Base-by-base conservation (phyloP, 371 early-diverging fungal genomes). In the Rozella allomycis region DNA sequence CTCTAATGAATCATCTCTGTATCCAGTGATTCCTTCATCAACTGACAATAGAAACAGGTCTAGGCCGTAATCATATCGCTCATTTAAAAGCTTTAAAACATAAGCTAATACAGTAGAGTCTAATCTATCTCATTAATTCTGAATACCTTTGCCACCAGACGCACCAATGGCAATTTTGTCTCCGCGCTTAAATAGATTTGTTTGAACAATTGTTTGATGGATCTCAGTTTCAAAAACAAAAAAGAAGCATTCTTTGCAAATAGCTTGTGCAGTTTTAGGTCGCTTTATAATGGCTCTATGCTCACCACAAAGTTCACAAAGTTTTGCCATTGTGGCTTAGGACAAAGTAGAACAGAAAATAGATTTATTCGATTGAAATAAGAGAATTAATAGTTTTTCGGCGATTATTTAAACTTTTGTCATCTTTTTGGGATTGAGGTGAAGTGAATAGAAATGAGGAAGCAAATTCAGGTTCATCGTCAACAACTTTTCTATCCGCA, bases 21-120 rank as follows among this genome's bases (percentile, higher is more conserved):
- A 98, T 22, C 97, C 97, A 6, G 80, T 70, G 40, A 98, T 98
- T 17, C 99, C 99, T 60, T 98, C 99, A 59, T 98, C 99, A n/a
- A 97, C 74, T 13, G 91, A 87, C 8, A 98, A 56, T 18, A 98
- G 55, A 26, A 70, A 78, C 23, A 98, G 53, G 31, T 93, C 79
- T 8, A 97, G 53, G 1, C 87, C 87, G 50, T 97, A 97, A 35
- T 74, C 55, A 57, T 97, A 72, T 23, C 84, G 70, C 36, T 87
- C 81, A 52, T 98, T 98, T 37, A 98, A 62, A 13, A 70, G 49
- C 49, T 86, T 87, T 66, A 98, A 56, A 9, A 97, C 77, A 55
- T 94, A 74, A 2, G 97, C 97, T 10, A 98, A 61, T 13, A 98
- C 99, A 8, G 98, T 97, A 1, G 91, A 90, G 56, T 97, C 98